phyloP scores from a whole-genome alignment of 768 basidiomycete genomes.

The Tylopilus intermedius region DNA sequence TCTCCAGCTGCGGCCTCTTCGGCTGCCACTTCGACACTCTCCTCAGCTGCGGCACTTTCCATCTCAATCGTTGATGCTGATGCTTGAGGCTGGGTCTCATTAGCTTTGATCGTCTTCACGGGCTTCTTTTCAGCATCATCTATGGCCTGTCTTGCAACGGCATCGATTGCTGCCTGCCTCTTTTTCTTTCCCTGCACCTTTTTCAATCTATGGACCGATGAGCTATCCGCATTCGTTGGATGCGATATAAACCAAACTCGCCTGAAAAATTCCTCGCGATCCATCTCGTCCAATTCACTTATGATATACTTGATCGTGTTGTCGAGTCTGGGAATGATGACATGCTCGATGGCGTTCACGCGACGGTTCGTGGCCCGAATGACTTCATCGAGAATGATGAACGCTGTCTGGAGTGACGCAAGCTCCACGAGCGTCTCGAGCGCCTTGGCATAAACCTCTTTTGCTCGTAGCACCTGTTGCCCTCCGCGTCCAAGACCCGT shows the following conservation, averaged over 20 bases:
- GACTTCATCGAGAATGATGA: constrained; percentile 97
- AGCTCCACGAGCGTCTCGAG: constrained; percentile 96
- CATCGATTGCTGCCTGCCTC: constrained; percentile 54
- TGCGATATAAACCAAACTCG: constrained; percentile 25
- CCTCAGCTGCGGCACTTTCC: constrained; percentile 8
- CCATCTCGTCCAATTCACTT: constrained; percentile 98
- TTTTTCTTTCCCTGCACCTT: constrained; percentile 99
- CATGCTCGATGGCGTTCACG: constrained; percentile 97
- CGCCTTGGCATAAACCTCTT: constrained; percentile 97
- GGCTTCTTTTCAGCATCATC: constrained; percentile 6
- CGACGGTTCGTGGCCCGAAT: constrained; percentile 98
- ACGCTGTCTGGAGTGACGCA: constrained; percentile 94
- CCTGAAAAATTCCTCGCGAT: constrained; percentile 93
- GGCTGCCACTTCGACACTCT: constrained; percentile 16
- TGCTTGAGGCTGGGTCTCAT: constrained; percentile 6
- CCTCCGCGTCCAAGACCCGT: constrained; percentile 96
- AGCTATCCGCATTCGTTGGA: constrained; percentile 1
- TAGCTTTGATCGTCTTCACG: background rate
- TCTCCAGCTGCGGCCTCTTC: constrained; percentile 29
- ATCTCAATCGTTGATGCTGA: background rate
- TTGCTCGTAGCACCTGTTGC: constrained; percentile 90
- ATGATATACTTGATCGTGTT: constrained; percentile 98
- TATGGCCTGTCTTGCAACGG: constrained; percentile 20
- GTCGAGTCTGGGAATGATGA: constrained; percentile 90
- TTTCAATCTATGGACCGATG: constrained; percentile 59